Base-by-base conservation (phyloP, 2,329 filamentous ascomycete species). In the Talaromyces piceae region DNA sequence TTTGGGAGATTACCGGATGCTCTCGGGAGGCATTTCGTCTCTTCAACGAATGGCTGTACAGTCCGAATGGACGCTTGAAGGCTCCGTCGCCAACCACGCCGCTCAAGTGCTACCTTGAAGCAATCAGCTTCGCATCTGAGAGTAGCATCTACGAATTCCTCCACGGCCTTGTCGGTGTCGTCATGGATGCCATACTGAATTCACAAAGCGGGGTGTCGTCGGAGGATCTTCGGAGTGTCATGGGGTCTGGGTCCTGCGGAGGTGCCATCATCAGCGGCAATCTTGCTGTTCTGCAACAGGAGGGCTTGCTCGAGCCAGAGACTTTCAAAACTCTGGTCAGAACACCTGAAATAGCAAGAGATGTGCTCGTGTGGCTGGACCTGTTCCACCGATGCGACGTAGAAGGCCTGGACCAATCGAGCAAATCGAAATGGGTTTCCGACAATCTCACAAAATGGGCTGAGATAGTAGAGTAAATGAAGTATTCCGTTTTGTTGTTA, bases 41-140 rank as follows among this genome's bases (percentile, higher is more conserved):
- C 0, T 49, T 53, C 18, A 28, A 48, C 16, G 51, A 30, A 1
- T 53, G 51, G 51, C 51, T 53, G 23, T 49, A 53, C 33, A 49
- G 30, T 13, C 12, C 25, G 13, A 26, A 33, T 23, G 41, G 47
- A 1, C 30, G 25, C 11, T 12, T 53, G 6, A 46, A 47, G 8
- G 26, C 41, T 8, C 51, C 26, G 4, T 6, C 33, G 4, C 7
- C 33, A 5, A 26, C 16, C 0, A 11, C 7, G 1, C 25, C 51
- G 0, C 30, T 49, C 4, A 52, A 48, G 1, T 16, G 23, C 3
- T 53, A 53, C 26, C 12, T 53, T 1, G 46, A 53, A 11, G 46
- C 49, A 3, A 44, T 41, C 1, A 30, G 30, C 0, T 25, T 53
- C 5, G 41, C 51, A 0, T 45, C 33, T 3, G 20, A 11, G 2